Percentiles rank a stretch among this genome's conserved stretches.
These are phyloP conservation scores for Rosa multiflora DNA, from an alignment of 306 rosid species.

Conservation along the genomic window DNA sequence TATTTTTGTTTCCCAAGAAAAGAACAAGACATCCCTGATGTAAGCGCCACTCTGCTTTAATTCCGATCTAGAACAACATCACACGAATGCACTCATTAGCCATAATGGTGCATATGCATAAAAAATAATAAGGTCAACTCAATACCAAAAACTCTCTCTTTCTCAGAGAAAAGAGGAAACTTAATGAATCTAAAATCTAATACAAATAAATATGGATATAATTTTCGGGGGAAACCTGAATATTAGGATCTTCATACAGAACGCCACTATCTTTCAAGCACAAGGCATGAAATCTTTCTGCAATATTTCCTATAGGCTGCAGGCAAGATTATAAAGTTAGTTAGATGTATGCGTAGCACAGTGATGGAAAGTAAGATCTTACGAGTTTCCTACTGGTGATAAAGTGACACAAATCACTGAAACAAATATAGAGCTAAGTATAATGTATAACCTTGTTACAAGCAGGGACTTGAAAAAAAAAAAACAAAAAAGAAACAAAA, in stretches of 20 bases:
- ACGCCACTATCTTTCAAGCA: constrained; percentile 98
- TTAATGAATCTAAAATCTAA: background rate
- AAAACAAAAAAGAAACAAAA: background rate
- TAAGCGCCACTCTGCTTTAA: constrained; percentile 95
- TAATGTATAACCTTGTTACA: background rate
- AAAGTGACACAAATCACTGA: background rate
- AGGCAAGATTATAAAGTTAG: constrained; percentile 27
- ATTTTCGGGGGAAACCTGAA: constrained; percentile 60
- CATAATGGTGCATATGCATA: background rate
- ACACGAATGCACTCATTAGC: constrained; percentile 4
- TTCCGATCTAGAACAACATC: constrained; percentile 62
- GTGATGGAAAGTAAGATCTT: background rate
- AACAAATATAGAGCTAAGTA: background rate
- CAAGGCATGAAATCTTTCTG: constrained; percentile 89
- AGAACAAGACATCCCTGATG: constrained; percentile 92
- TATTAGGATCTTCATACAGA: constrained; percentile 93
- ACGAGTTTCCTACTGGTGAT: background rate
- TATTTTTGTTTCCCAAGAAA: constrained; percentile 97
- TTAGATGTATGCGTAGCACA: constrained; percentile 9
- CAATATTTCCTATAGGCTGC: constrained; percentile 96
- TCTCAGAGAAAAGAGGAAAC: constrained; percentile 6
- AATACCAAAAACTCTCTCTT: constrained; percentile 16
- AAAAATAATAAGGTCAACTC: constrained; percentile 10
- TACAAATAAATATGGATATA: background rate
- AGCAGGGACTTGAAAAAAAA: background rate